A percentile compares a stretch with the other conserved stretches of the same genome.
Evolutionary conservation across 1,284 basidiomycete species (phyloP).

Genomic region (Ustilago trichophora): DNA sequence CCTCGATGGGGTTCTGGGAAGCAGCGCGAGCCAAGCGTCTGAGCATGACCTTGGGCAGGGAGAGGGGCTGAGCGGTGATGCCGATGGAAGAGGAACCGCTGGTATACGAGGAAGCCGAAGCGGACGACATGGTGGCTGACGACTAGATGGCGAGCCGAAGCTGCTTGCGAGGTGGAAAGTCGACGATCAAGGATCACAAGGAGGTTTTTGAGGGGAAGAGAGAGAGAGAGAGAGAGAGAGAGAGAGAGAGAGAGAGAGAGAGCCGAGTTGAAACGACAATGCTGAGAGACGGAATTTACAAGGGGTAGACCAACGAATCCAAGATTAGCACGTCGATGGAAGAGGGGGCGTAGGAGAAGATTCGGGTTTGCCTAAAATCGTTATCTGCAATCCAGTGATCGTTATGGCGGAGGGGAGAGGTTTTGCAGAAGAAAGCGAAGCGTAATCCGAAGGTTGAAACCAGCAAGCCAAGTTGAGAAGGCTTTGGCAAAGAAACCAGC

Average conservation of each 20-base stretch:
- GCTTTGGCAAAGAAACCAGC: constrained; percentile 11
- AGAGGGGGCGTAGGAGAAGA: too few species aligned
- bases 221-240: too few species aligned
- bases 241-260: not conserved
- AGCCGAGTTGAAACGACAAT: too few species aligned
- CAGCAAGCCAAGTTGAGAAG: constrained; percentile 18
- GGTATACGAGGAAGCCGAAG: constrained; percentile 35
- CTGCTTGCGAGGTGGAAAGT: constrained; percentile 19
- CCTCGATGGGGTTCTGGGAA: constrained; percentile 73
- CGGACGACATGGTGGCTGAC: constrained; percentile 27
- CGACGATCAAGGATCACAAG: too few species aligned
- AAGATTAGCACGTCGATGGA: constrained; percentile 1
- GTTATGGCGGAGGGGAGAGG: too few species aligned
- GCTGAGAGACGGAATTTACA: not conserved
- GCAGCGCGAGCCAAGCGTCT: constrained; percentile 42
- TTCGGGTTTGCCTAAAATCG: not conserved
- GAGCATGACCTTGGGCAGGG: constrained; percentile 48
- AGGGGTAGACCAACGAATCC: not conserved
- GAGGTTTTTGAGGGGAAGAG: too few species aligned
- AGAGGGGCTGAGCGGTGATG: constrained; percentile 36
- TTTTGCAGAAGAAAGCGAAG: too few species aligned
- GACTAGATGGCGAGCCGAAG: constrained; percentile 1
- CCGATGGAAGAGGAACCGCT: constrained; percentile 42
- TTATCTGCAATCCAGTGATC: constrained; percentile 2
- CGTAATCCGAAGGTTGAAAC: too few species aligned